Base-by-base conservation (phyloP, 306 rosid species). In the Castanea mollissima region DNA sequence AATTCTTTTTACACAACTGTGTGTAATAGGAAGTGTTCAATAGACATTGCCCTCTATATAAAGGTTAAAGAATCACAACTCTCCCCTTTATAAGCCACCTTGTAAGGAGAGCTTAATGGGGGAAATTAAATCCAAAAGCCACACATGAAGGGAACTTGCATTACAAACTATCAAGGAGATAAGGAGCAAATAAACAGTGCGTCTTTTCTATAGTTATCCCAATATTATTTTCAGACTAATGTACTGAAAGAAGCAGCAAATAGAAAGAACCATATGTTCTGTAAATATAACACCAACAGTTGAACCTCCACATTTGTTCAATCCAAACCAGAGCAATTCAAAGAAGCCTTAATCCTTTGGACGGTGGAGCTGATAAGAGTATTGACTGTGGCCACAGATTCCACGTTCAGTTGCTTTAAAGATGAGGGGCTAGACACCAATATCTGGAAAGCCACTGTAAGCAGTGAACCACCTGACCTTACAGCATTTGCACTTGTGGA, bases 391-490 rank as follows among this genome's bases (percentile, higher is more conserved):
- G 83, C 80, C 11, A 92, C 83, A 4, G 83, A 73, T 20, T 84
- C 86, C 46, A 87, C 10, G 64, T 82, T 81, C 20, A 87, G 18
- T 18, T 76, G 69, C 23, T 27, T 76, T 5, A 70, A 54, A 19
- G 69, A 5, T 1, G 73, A 3, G 1, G 80, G 55, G 41, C 72
- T 69, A 0, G 83, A 77, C 21, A 78, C 79, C 76, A 89, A 1
- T 16, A 90, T 32, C 73, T 94, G 98, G 16, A 80, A 83, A 20
- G 84, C 84, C 60, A 89, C 72, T 0, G 96, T 90, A 0, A 94
- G 83, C n/a, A 94, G 71, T 0, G 94, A 85, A 20, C 94, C 96
- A 31, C 69, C 41, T 7, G 83, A 4, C 58, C n/a, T 68, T 0
- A 18, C 75, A 38, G 3, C 49, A 34, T 54, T 38, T 62, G 55